Percentiles rank a stretch among this genome's conserved stretches.
Evolutionary conservation across 2,329 filamentous ascomycete species (phyloP).

Genomic region (Emergomyces pasteurianus): DNA sequence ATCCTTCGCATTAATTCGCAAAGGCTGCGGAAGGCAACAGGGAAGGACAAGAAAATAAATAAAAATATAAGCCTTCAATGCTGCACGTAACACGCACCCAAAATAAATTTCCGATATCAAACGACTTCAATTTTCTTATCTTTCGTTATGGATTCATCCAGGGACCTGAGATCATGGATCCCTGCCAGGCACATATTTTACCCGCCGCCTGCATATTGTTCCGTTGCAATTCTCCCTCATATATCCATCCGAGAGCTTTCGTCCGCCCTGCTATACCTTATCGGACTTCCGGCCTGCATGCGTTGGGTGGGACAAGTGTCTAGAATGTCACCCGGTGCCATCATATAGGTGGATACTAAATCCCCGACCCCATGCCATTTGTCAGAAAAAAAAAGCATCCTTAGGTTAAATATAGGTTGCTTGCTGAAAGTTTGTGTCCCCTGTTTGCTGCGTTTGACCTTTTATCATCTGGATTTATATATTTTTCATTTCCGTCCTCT

Average conservation of each 20-base stretch:
- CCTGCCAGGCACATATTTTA: neutral
- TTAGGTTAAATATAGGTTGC: neutral
- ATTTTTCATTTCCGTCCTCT: neutral
- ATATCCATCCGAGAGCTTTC: neutral
- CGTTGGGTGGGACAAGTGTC: neutral
- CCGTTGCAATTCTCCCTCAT: neutral
- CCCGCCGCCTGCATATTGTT: neutral
- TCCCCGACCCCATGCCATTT: neutral
- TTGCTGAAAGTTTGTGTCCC: neutral
- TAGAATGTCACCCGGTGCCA: neutral
- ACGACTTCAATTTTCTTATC: neutral
- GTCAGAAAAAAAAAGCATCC: neutral
- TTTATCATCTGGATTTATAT: neutral
- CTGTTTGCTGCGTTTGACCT: neutral
- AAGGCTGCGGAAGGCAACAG: neutral
- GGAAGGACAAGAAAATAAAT: neutral
- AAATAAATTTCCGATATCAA: neutral
- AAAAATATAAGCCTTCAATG: neutral
- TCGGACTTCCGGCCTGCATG: neutral
- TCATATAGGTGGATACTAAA: neutral
- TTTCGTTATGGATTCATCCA: neutral
- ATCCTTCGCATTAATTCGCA: neutral
- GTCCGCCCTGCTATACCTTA: neutral
- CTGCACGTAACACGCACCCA: neutral
- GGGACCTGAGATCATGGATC: neutral